Evolutionary conservation across 1,284 basidiomycete genomes (phyloP).

Genomic region (Ganoderma boninense): DNA sequence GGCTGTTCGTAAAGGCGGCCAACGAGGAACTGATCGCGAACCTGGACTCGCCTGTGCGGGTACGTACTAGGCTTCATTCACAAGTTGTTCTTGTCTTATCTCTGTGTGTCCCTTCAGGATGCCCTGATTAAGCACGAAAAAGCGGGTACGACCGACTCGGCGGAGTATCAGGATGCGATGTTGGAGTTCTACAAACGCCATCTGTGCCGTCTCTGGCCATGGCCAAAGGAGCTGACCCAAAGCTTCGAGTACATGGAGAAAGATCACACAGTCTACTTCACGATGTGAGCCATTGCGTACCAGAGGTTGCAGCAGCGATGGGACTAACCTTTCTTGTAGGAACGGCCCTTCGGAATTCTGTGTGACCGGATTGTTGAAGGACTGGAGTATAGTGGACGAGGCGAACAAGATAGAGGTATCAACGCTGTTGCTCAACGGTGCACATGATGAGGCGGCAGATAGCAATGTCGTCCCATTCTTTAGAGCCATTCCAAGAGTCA

Average conservation of each 20-base stretch:
- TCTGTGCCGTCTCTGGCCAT: conserved; percentile 55
- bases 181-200: conserved; percentile 52
- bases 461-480: conserved; percentile 54
- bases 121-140: conserved; percentile 55
- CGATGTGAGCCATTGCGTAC: conserved; percentile 46
- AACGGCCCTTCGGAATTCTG: conserved; percentile 61
- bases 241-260: conserved; percentile 43
- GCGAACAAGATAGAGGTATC: conserved; percentile 54
- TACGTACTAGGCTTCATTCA: not conserved
- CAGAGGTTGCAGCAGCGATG: conserved; percentile 15
- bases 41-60: not conserved
- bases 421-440: conserved; percentile 61
- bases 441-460: conserved; percentile 60
- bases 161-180: conserved; percentile 56
- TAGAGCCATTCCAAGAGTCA: conserved; percentile 46
- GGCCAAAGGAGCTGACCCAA: conserved; percentile 45
- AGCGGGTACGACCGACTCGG: conserved; percentile 52
- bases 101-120: conserved; percentile 34
- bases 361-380: conserved; percentile 55
- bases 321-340: conserved; percentile 41
- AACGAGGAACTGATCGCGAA: conserved; percentile 36
- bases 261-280: conserved; percentile 59
- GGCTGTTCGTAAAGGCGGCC: conserved; percentile 43
- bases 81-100: not conserved
- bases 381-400: conserved; percentile 55